Conservation (phyloP, 192 early-diverging fungal species). For the Coemansia sp. region DNA sequence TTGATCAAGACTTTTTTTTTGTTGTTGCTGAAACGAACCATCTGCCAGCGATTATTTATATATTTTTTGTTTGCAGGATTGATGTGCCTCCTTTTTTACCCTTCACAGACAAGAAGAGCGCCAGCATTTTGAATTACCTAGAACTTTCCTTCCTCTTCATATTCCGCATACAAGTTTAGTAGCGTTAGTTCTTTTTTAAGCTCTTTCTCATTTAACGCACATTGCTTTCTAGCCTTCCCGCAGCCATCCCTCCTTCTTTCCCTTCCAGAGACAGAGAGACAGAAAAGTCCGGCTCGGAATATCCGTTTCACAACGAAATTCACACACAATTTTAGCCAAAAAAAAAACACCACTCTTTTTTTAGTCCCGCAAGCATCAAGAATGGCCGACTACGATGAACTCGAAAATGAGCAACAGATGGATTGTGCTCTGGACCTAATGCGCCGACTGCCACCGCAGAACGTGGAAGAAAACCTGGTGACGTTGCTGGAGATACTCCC, state of each 20-base stretch:
- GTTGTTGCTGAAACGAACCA: too few relatives aligned
- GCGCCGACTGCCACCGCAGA: conserved; percentile 93
- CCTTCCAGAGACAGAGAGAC: neutral
- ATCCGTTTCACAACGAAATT: neutral
- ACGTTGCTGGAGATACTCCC: conserved; percentile 83
- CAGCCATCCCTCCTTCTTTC: too few relatives aligned
- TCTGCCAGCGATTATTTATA: too few relatives aligned
- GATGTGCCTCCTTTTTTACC: neutral
- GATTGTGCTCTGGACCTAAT: conserved; percentile 97
- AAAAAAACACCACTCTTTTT: too few relatives aligned
- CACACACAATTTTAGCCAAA: too few relatives aligned
- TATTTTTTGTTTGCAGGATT: too few relatives aligned
- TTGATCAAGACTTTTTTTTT: too few relatives aligned
- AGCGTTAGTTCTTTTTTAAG: neutral
- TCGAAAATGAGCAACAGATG: conserved; percentile 60
- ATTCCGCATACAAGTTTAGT: neutral
- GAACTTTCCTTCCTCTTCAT: neutral
- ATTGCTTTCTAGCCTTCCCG: too few relatives aligned
- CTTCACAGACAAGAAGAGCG: too few relatives aligned
- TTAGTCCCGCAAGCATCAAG: neutral
- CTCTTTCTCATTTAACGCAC: neutral
- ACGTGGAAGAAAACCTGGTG: conserved; percentile 82
- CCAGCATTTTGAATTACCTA: neutral
- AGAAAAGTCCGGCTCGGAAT: neutral
- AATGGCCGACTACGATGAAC: conserved; percentile 49